Evolutionary conservation across 805 yeast genomes (phyloP), one percentile per base, ranked within the genome.

Genomic region (Candida khao-thaluensis): DNA sequence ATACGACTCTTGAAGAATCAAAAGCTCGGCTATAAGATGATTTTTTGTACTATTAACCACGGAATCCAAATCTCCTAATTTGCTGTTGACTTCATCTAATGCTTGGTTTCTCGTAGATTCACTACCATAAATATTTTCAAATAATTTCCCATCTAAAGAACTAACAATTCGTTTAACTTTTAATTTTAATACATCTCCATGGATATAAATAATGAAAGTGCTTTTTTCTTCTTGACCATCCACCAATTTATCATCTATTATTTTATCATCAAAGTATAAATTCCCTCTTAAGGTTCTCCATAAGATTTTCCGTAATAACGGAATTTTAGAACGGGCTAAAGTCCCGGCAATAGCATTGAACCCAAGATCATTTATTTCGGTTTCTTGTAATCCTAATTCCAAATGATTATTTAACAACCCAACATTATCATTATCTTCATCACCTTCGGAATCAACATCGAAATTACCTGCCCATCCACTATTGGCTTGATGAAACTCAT

Each of bases 261-360:
- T 64, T n/a, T 58, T 51, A 39, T 67, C 73, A 45, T 62, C 60
- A 45, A 69, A 66, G 43, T 48, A 67, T 33, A 68, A 53, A 48
- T 69, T 69, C 16, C 74, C 74, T 40, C 72, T 50, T 24, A 66
- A 53, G 1, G 71, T 60, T 45, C 74, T 57, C 73, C 73, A 69
- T 30, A 69, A 50, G 23, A 69, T 64, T 17, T 61, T 64, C 32
- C 73, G 51, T 36, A 69, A 54, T 3, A 66, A 42, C 2, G 64
- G 66, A 9, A 69, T 54, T 43, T 67, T 66, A 3, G 58, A 64
- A 18, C 62, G 44, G 3, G 55, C 57, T 7, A 69, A 57, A 1
- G 69, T 51, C 2, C 72, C 74, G 1, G 64, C 53, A 16, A 69
- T 53, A 8, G 66, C 53, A 41, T 60, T 56, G 51, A 57, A 62